Evolutionary conservation across 2,329 filamentous ascomycete species (phyloP).

Genomic region (Ceratocystis destructans): DNA sequence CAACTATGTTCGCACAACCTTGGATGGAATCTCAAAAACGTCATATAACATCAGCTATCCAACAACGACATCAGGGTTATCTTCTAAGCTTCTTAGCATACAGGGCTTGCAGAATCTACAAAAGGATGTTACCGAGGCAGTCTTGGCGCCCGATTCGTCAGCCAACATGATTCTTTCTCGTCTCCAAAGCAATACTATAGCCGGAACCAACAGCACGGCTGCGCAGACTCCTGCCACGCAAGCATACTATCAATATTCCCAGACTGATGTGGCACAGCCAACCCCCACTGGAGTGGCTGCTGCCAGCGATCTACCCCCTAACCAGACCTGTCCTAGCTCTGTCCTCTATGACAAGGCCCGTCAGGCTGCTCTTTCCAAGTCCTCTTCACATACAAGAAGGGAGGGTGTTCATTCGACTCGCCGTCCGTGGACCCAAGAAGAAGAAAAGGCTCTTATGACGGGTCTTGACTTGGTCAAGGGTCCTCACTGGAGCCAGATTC

Average conservation of each 20-base stretch:
- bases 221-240: conserved; percentile 8
- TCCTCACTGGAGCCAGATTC: conserved; percentile 85
- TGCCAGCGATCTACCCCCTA: conserved; percentile 36
- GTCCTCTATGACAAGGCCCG: conserved; percentile 45
- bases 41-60: conserved; percentile 28
- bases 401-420: conserved; percentile 49
- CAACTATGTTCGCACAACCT: conserved; percentile 33
- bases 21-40: conserved; percentile 31
- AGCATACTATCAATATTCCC: conserved; percentile 16
- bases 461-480: conserved; percentile 80
- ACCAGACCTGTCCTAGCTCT: conserved; percentile 42
- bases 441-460: conserved; percentile 80
- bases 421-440: conserved; percentile 74
- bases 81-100: conserved; percentile 7
- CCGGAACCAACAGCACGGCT: conserved; percentile 25
- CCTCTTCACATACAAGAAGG: conserved; percentile 39
- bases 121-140: conserved; percentile 8
- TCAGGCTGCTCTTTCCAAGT: conserved; percentile 44
- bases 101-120: conserved; percentile 11
- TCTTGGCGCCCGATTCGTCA: not conserved
- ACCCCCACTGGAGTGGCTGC: not conserved
- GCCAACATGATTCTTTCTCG: conserved; percentile 20
- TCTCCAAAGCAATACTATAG: conserved; percentile 26
- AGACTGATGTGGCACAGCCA: conserved; percentile 11
- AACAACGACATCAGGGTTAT: not conserved